Evolutionary conservation across 108 stramenopile species (phyloP).

Genomic region (Nitzschia sp.): DNA sequence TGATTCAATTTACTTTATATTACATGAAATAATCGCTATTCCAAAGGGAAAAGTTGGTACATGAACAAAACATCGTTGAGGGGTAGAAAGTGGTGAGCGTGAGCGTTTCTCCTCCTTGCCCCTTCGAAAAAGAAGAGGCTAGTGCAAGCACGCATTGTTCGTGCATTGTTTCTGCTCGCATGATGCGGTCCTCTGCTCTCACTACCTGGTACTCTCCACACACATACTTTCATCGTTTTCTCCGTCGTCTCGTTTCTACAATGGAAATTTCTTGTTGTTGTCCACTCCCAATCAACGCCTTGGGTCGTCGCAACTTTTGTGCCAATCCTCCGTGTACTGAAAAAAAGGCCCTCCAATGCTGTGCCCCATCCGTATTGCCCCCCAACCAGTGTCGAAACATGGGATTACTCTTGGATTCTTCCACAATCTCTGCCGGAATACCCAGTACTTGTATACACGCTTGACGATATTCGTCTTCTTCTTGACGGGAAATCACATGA

Average conservation of each 20-base stretch:
- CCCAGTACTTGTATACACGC: slow-evolving; percentile 67
- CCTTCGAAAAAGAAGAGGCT: too few relatives aligned
- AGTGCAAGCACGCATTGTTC: too few relatives aligned
- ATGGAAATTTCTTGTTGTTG: not conserved
- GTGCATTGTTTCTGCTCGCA: too few relatives aligned
- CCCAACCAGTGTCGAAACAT: slow-evolving; percentile 77
- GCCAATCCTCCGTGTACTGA: slow-evolving; percentile 70
- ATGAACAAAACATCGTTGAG: too few relatives aligned
- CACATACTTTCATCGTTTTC: slow-evolving; percentile 8
- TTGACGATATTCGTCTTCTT: slow-evolving; percentile 66
- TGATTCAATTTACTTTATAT: too few relatives aligned
- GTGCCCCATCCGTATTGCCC: slow-evolving; percentile 76
- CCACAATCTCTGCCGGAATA: slow-evolving; percentile 75
- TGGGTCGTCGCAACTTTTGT: slow-evolving; percentile 45
- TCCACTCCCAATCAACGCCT: slow-evolving; percentile 15
- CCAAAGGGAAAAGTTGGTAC: too few relatives aligned
- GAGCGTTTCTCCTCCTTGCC: too few relatives aligned
- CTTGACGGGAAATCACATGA: slow-evolving; percentile 39
- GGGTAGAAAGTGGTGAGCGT: too few relatives aligned
- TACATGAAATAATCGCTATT: too few relatives aligned
- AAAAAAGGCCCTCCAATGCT: slow-evolving; percentile 75
- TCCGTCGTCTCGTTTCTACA: slow-evolving; percentile 14
- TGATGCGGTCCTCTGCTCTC: too few relatives aligned
- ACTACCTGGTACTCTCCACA: not conserved
- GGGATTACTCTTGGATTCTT: slow-evolving; percentile 80